A percentile compares a stretch with the other conserved stretches of the same genome.
phyloP scores from a whole-genome alignment of 345 rosid genomes.

The Boechera retrofracta region DNA sequence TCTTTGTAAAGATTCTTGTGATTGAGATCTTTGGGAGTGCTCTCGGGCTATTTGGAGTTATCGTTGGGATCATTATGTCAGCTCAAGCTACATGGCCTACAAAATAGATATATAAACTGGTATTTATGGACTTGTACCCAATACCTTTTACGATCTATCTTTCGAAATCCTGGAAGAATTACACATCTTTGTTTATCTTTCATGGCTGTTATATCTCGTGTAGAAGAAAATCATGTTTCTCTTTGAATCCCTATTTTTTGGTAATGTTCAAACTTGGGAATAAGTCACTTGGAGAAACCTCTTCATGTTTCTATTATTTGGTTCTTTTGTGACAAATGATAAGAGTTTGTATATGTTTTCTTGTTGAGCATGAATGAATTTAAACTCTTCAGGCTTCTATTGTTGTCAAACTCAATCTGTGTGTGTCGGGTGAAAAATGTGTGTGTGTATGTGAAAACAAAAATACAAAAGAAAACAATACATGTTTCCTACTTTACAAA shows the following conservation, averaged over 20 bases:
- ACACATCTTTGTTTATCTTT: neutral
- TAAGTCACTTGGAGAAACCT: conserved; percentile 12
- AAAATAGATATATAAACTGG: conserved; percentile 36
- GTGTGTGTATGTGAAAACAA: neutral
- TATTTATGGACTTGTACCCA: neutral
- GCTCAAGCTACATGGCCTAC: conserved; percentile 98
- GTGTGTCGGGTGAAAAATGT: neutral
- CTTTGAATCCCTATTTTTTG: neutral
- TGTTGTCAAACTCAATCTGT: neutral
- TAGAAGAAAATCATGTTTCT: conserved; percentile 19
- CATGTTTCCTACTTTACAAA: neutral
- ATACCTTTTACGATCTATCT: neutral
- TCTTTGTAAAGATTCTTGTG: conserved; percentile 94
- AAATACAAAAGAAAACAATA: neutral
- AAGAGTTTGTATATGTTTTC: conserved; percentile 11
- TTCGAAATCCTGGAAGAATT: conserved; percentile 19
- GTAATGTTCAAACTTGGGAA: conserved; percentile 6
- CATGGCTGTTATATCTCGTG: neutral
- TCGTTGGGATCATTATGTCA: conserved; percentile 94
- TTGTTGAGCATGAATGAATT: neutral
- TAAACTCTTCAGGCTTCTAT: neutral
- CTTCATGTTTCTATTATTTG: conserved; percentile 18
- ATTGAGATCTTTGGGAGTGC: conserved; percentile 98
- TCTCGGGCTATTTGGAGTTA: conserved; percentile 91
- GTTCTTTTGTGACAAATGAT: neutral